These are phyloP conservation scores for Fraxinus platypoda DNA, from an alignment of 305 asterid genomes.

Conservation along the genomic window DNA sequence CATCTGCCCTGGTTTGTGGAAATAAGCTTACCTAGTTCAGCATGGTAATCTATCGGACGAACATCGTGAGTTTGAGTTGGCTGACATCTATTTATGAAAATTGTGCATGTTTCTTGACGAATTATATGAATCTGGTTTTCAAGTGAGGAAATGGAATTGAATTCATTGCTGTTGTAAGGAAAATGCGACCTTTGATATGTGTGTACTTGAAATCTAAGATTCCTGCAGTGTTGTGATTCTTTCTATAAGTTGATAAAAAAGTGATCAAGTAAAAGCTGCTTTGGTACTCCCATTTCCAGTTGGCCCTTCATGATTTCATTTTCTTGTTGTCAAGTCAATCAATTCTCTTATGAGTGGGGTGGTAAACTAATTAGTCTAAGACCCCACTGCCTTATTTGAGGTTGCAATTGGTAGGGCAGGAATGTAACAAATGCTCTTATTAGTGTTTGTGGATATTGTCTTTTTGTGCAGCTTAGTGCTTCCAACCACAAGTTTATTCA, in stretches of 20 bases:
- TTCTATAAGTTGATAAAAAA: neutral
- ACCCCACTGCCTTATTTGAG: constrained; percentile 13
- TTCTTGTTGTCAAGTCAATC: constrained; percentile 11
- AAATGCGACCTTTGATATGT: neutral
- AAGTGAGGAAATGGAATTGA: neutral
- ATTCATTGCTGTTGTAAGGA: neutral
- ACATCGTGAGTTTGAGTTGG: neutral
- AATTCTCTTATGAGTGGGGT: neutral
- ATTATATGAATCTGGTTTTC: neutral
- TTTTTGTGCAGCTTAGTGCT: neutral
- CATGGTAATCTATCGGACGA: neutral
- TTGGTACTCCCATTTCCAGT: neutral
- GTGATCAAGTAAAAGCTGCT: neutral
- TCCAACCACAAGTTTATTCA: constrained; percentile 18
- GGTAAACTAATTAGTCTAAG: neutral
- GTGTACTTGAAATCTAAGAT: neutral
- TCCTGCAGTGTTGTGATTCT: neutral
- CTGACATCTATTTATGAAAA: neutral
- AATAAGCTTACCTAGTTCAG: neutral
- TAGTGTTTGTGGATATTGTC: neutral
- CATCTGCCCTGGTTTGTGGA: neutral
- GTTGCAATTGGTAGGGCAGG: neutral
- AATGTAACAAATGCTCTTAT: constrained; percentile 1
- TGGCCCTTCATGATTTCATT: constrained; percentile 1
- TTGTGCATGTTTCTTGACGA: neutral